Evolutionary conservation across 441 rosid genomes (phyloP).

Genomic region (Erodium trifolium): DNA sequence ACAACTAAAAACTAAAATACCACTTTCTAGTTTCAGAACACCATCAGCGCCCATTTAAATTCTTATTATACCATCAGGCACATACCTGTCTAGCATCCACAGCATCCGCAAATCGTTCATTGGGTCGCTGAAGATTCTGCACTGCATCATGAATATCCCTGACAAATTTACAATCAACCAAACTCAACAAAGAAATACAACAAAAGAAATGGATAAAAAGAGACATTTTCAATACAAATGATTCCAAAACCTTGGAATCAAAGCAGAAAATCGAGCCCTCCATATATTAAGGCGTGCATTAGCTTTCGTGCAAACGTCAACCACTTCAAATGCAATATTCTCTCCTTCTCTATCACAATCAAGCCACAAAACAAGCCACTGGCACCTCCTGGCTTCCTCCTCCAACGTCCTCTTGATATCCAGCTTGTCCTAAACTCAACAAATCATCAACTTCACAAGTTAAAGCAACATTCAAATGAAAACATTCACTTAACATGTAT

Average conservation of each 20-base stretch:
- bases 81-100: slow-evolving; percentile 98
- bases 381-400: slow-evolving; percentile 92
- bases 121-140: slow-evolving; percentile 85
- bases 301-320: slow-evolving; percentile 55
- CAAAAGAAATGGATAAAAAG: slow-evolving; percentile 6
- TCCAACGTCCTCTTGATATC: slow-evolving; percentile 84
- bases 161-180: slow-evolving; percentile 19
- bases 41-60: not conserved
- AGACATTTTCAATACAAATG: not conserved
- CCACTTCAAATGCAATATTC: slow-evolving; percentile 86
- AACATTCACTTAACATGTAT: not conserved
- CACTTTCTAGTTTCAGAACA: not conserved
- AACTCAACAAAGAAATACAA: slow-evolving; percentile 3
- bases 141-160: slow-evolving; percentile 89
- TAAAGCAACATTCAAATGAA: not conserved
- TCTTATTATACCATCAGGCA: slow-evolving; percentile 1
- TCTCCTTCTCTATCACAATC: slow-evolving; percentile 99
- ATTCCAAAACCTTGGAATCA: slow-evolving; percentile 64
- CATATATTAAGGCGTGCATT: slow-evolving; percentile 49
- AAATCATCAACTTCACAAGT: slow-evolving; percentile 18
- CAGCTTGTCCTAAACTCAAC: slow-evolving; percentile 48
- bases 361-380: slow-evolving; percentile 93
- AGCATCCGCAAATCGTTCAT: slow-evolving; percentile 76
- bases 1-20: not conserved
- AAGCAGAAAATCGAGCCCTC: slow-evolving; percentile 89